Base-by-base conservation (phyloP, 208 protist genomes). In the Acanthamoeba lenticulata region DNA sequence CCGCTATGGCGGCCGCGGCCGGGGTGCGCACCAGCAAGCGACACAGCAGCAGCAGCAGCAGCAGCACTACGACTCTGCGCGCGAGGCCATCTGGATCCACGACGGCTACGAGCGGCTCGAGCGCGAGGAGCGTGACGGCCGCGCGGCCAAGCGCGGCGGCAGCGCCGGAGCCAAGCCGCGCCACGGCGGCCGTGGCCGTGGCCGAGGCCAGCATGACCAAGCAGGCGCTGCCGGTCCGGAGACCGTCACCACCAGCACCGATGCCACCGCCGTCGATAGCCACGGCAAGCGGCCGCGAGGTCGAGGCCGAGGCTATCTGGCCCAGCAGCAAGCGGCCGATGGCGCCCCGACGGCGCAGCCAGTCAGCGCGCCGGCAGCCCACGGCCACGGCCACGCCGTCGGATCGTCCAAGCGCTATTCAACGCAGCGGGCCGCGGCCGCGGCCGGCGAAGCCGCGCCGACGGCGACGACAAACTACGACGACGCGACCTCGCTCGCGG, bases 41-140 rank as follows among this genome's bases (percentile, higher is more conserved):
- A 15, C 34, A 42, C 32, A 15, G 32, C n/a, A 15, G 32, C 6
- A 19, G 40, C 15, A 40, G 3, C 72, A 34, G 7, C 38, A 83
- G 0, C 38, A n/a, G 6, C 24, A 34, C 21, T 32, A 83, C 72
- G 42, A 83, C 27, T 2, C 72, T 21, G 42, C 44, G 36, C 72
- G 32, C 13, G 72, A 83, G 72, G 27, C 44, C 24, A 83, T 83
- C 4, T 83, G 72, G 72, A 83, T 34, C 15, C 72, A 83, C 42
- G 72, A 83, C 24, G 72, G 40, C 40, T 83, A 52, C 42, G 72
- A 83, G 42, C 72, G 72, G 24, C 72, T 83, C 40, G 72, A 55
- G 24, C 72, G 72, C 72, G 72, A 83, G 42, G 72, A 83, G 72
- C 40, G 34, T 32, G 72, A 83, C 15, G 42, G 72, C 0, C 72